These are phyloP conservation scores for Teunomyces atbi DNA, from an alignment of 805 yeast genomes.

Conservation along the genomic window DNA sequence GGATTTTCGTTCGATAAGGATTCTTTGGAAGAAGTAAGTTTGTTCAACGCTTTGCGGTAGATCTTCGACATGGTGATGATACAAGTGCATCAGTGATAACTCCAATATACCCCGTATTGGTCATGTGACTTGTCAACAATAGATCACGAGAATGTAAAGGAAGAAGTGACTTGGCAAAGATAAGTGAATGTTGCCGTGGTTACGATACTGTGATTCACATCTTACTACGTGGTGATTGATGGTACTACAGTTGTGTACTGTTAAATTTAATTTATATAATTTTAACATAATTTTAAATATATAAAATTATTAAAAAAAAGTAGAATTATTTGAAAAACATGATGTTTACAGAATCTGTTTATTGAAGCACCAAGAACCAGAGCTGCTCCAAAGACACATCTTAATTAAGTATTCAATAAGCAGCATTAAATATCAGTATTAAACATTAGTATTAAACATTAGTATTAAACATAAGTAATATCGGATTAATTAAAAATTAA, in stretches of 20 bases:
- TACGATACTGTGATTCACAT: no score
- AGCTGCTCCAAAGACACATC: no score
- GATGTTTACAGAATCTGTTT: no score
- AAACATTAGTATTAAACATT: background rate
- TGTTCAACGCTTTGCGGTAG: constrained; percentile 11
- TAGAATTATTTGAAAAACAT: no score
- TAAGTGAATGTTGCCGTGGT: no score
- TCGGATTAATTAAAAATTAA: background rate
- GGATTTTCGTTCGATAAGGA: background rate
- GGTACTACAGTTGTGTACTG: no score
- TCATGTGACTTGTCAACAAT: background rate
- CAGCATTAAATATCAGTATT: background rate
- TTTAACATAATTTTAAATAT: no score
- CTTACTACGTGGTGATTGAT: no score
- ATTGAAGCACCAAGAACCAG: no score
- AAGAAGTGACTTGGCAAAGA: background rate
- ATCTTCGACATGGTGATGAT: constrained; percentile 9
- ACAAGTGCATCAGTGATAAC: background rate
- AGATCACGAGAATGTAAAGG: background rate
- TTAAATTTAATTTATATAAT: no score
- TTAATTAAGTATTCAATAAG: no score
- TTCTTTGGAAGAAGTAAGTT: constrained; percentile 7
- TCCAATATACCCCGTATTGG: background rate
- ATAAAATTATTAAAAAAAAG: no score
- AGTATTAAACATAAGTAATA: background rate